phyloP scores from a whole-genome alignment of 2,329 filamentous ascomycete species.

The Xylaria sp. region DNA sequence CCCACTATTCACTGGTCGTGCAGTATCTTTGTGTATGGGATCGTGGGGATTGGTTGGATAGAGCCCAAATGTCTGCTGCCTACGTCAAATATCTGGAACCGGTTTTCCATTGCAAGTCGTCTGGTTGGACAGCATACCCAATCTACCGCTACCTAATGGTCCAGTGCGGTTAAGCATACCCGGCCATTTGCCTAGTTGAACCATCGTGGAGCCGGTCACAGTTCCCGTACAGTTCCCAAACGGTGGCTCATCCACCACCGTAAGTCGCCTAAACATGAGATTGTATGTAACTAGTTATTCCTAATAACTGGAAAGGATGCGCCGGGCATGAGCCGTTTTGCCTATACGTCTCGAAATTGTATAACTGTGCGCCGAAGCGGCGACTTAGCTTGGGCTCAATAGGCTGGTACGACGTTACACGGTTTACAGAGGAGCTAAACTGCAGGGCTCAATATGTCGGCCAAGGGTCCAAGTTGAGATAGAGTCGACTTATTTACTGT shows the following conservation, averaged over 20 bases:
- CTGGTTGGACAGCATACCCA: slow-evolving; percentile 23
- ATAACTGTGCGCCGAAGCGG: neutral
- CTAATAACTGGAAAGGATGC: neutral
- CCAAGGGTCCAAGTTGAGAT: neutral
- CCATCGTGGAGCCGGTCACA: slow-evolving; percentile 27
- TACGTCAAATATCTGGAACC: slow-evolving; percentile 10
- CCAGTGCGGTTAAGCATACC: slow-evolving; percentile 31
- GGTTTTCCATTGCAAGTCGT: slow-evolving; percentile 17
- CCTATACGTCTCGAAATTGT: neutral
- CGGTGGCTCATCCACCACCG: neutral
- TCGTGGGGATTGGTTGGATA: slow-evolving; percentile 25
- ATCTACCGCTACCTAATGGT: slow-evolving; percentile 20
- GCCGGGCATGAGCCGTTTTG: neutral
- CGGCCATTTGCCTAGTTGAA: slow-evolving; percentile 20
- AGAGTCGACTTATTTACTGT: no score
- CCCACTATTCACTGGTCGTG: slow-evolving; percentile 25
- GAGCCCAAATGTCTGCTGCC: slow-evolving; percentile 10
- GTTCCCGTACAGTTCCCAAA: slow-evolving; percentile 34
- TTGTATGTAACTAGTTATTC: neutral
- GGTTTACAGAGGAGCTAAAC: neutral
- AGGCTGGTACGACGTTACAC: neutral
- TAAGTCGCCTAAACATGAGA: neutral
- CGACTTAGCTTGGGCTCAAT: neutral
- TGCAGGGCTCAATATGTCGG: neutral
- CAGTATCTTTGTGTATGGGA: slow-evolving; percentile 8